Percentiles rank a stretch among this genome's conserved stretches.
Evolutionary conservation across 2,329 filamentous ascomycete species (phyloP).

Genomic region (Akanthomyces uredinophilus): DNA sequence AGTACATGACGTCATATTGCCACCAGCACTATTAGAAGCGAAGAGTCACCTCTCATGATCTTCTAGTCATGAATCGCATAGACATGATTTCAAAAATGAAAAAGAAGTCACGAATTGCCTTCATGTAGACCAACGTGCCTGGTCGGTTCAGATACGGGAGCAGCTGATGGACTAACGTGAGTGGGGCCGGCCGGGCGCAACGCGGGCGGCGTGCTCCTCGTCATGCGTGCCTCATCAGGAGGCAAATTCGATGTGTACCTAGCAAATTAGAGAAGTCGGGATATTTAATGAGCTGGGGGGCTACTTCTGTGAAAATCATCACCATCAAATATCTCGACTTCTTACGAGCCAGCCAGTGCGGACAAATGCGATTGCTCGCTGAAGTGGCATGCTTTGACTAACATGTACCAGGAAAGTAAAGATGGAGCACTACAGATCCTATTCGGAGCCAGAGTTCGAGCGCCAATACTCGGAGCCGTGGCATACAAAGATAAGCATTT

Average conservation of each 20-base stretch:
- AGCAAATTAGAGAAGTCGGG: no score
- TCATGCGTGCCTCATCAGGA: conserved; percentile 7
- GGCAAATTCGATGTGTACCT: background rate
- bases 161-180: conserved; percentile 12
- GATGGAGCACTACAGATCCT: conserved; percentile 7
- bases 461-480: background rate
- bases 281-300: background rate
- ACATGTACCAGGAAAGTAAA: background rate
- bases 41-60: background rate
- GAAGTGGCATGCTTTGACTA: background rate
- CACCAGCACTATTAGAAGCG: background rate
- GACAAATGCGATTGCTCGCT: background rate
- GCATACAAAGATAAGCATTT: conserved; percentile 20
- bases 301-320: background rate
- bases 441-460: background rate
- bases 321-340: background rate
- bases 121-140: background rate
- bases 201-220: conserved; percentile 1
- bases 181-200: conserved; percentile 1
- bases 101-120: background rate
- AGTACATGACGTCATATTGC: conserved; percentile 6
- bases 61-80: background rate
- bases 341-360: background rate
- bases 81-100: background rate
- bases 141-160: background rate